Evolutionary conservation across 345 rosid genomes (phyloP), one percentile per base, ranked within the genome.

Genomic region (Moringa oleifera): DNA sequence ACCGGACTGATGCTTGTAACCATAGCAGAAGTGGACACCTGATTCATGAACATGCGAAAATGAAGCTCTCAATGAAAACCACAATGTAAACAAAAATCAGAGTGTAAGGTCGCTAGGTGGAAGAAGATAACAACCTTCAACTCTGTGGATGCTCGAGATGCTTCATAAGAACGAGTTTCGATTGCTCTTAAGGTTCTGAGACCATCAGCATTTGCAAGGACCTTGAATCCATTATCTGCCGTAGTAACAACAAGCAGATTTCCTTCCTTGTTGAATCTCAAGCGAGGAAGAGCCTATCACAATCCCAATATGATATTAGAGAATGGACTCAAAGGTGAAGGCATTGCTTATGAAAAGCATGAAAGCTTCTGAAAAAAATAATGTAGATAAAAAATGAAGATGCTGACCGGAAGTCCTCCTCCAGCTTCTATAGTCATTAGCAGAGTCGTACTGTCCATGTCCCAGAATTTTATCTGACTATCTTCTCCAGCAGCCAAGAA

Each of bases 401-500:
- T 64, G 76, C 96, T 85, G 53, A 92, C 98, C 70, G 80, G 84
- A n/a, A 89, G 81, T 77, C 98, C 97, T 70, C 95, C 97, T 49
- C 80, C 95, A 19, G 93, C 97, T 23, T 88, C 89, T 12, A 81
- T 81, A 73, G 73, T 76, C 72, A 33, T 87, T 76, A 59, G 80
- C 73, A 79, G 58, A 80, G 68, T 24, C 16, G 72, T 67, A 63
- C 28, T 74, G 72, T 92, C 95, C 95, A 92, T 87, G 71, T 92
- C 91, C 98, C 98, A 92, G 64, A 89, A 92, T 71, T 92, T 92
- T 65, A 92, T 84, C 68, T 83, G 95, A 71, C 74, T 62, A 53
- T 92, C 95, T 73, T 92, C 95, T 57, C 96, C 98, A 23, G 84
- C 98, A 64, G 89, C 95, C 75, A 92, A 78, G 71, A 92, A 87